phyloP scores from a whole-genome alignment of 139 green algal species.

The Chlamydomonas incerta region DNA sequence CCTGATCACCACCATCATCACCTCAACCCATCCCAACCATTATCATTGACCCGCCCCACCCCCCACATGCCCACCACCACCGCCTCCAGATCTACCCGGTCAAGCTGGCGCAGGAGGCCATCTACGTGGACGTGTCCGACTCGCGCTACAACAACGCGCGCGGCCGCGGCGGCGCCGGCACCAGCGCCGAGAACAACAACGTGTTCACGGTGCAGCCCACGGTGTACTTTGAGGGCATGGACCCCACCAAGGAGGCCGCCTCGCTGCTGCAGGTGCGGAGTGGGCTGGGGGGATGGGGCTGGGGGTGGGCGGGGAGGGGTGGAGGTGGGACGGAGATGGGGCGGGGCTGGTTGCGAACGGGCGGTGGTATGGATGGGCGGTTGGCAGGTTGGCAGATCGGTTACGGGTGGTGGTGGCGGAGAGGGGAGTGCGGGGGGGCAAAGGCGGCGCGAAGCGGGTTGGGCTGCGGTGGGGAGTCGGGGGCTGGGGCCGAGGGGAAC shows the following conservation, averaged over 20 bases:
- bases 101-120: constrained; percentile 77
- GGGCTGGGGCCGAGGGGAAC: too few relatives aligned
- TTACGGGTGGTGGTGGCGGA: too few relatives aligned
- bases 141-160: not conserved
- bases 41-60: not conserved
- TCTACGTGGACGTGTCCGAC: constrained; percentile 75
- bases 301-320: not conserved
- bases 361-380: too few relatives aligned
- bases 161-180: constrained; percentile 70
- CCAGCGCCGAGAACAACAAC: constrained; percentile 95
- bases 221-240: constrained; percentile 89
- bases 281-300: constrained; percentile 13
- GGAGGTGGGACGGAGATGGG: too few relatives aligned
- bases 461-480: too few relatives aligned
- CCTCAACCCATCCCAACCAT: too few relatives aligned
- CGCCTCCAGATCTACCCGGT: constrained; percentile 85
- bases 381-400: too few relatives aligned
- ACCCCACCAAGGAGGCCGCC: constrained; percentile 51
- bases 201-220: constrained; percentile 78
- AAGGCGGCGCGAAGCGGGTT: too few relatives aligned
- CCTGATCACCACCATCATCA: too few relatives aligned
- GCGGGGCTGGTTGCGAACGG: too few relatives aligned
- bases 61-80: not conserved
- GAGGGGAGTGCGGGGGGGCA: too few relatives aligned
- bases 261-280: too few relatives aligned